A percentile compares a stretch with the other conserved stretches of the same genome.
Evolutionary conservation across 768 basidiomycete species (phyloP).

Genomic region (Boletellus ananas): DNA sequence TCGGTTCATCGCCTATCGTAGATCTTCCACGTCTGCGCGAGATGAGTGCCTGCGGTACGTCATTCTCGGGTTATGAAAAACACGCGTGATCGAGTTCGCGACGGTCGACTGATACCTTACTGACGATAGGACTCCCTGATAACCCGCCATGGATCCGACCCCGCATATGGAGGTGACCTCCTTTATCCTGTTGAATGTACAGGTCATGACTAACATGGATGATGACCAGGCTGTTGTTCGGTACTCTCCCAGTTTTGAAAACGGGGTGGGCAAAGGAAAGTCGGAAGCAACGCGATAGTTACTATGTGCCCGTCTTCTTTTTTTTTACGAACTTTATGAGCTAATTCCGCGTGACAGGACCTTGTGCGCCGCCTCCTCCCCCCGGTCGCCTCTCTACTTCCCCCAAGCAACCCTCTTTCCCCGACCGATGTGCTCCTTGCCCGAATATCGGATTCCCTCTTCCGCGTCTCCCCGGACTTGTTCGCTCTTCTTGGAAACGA

Average conservation of each 20-base stretch:
- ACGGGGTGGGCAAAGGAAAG: slow-evolving; percentile 55
- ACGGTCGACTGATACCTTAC: neutral
- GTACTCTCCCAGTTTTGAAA: slow-evolving; percentile 56
- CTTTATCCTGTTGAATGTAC: neutral
- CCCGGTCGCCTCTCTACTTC: slow-evolving; percentile 45
- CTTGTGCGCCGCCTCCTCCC: slow-evolving; percentile 61
- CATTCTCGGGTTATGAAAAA: neutral
- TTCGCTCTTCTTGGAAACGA: slow-evolving; percentile 51
- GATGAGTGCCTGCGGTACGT: slow-evolving; percentile 60
- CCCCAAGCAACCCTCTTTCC: slow-evolving; percentile 38
- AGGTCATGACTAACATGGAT: slow-evolving; percentile 1
- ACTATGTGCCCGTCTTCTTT: slow-evolving; percentile 55
- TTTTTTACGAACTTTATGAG: neutral
- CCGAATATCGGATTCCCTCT: slow-evolving; percentile 52
- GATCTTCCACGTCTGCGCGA: slow-evolving; percentile 54
- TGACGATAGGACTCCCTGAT: slow-evolving; percentile 59
- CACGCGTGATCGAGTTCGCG: neutral
- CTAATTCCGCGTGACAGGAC: slow-evolving; percentile 43
- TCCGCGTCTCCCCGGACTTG: slow-evolving; percentile 48
- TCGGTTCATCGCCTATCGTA: slow-evolving; percentile 44
- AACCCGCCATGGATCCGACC: slow-evolving; percentile 74
- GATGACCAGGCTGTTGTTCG: slow-evolving; percentile 53
- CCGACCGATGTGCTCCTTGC: slow-evolving; percentile 47
- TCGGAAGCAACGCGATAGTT: slow-evolving; percentile 59
- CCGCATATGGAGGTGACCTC: slow-evolving; percentile 68